Conservation (phyloP, 257 asterid species). For the Hygrophila difformis region DNA sequence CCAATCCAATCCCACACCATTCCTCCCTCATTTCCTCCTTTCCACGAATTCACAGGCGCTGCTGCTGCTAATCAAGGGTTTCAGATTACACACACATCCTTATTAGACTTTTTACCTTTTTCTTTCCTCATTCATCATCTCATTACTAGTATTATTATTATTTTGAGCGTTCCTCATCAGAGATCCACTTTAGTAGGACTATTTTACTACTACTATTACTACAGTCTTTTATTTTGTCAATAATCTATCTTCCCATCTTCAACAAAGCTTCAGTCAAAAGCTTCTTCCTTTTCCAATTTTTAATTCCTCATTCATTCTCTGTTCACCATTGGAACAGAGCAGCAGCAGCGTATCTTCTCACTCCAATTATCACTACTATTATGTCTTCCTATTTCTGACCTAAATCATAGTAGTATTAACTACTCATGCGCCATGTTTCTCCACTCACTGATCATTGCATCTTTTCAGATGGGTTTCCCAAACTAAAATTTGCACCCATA, state of each 20-base stretch:
- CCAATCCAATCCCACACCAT: no score
- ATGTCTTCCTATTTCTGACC: constrained; percentile 13
- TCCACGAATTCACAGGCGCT: no score
- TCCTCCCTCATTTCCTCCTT: no score
- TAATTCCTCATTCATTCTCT: not conserved
- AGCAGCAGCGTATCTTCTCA: constrained; percentile 25
- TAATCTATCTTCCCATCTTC: constrained; percentile 13
- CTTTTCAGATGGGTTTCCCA: constrained; percentile 20
- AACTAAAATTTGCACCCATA: constrained; percentile 10
- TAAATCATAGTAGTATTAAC: constrained; percentile 15
- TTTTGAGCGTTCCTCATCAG: no score
- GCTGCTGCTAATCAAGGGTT: no score
- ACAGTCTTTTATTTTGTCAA: no score
- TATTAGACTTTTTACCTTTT: no score
- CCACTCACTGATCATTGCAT: constrained; percentile 9
- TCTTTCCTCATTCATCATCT: no score
- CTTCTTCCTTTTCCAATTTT: constrained; percentile 1
- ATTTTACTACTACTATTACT: no score
- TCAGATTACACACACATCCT: no score
- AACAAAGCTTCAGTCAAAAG: constrained; percentile 8
- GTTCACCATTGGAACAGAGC: constrained; percentile 2
- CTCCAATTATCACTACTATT: constrained; percentile 30
- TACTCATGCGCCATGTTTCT: constrained; percentile 1
- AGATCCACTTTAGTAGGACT: no score
- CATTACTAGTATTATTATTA: no score